Evolutionary conservation across 768 basidiomycete genomes (phyloP).

Genomic region (Mycena rebaudengoi): DNA sequence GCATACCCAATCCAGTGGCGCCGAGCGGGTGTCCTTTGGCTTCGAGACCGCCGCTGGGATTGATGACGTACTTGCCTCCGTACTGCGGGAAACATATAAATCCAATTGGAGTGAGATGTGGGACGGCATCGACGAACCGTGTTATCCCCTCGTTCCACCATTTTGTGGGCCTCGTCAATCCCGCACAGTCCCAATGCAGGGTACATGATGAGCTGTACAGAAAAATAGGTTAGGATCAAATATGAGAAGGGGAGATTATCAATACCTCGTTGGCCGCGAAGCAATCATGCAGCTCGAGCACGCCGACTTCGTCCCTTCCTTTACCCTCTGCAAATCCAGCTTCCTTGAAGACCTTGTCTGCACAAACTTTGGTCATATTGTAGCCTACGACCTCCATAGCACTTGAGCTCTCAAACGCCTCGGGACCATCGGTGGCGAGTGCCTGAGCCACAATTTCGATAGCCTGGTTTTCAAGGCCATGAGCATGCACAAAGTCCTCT

Average conservation of each 20-base stretch:
- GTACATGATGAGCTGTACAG: constrained; percentile 83
- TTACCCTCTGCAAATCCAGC: constrained; percentile 73
- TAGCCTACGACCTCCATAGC: constrained; percentile 88
- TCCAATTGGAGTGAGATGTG: not conserved
- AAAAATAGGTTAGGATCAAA: not conserved
- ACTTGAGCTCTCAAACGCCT: constrained; percentile 71
- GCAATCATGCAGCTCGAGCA: constrained; percentile 88
- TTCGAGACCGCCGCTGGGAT: constrained; percentile 86
- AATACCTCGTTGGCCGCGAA: constrained; percentile 82
- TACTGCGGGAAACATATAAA: constrained; percentile 53
- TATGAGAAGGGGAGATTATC: not conserved
- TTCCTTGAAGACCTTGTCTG: constrained; percentile 73
- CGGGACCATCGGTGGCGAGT: constrained; percentile 70
- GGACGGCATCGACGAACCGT: constrained; percentile 59
- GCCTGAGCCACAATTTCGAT: constrained; percentile 80
- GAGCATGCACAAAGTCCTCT: constrained; percentile 77
- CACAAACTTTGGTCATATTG: constrained; percentile 73
- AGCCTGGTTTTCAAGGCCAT: constrained; percentile 84
- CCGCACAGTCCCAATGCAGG: constrained; percentile 80
- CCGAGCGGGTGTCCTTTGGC: constrained; percentile 91
- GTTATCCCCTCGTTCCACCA: constrained; percentile 81
- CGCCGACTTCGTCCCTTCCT: constrained; percentile 80
- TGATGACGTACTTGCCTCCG: constrained; percentile 85
- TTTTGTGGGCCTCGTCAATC: constrained; percentile 70
- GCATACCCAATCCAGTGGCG: constrained; percentile 86